Evolutionary conservation across 208 protist genomes (phyloP), one percentile per base, ranked within the genome.

Genomic region (Strigomonas culicis): DNA sequence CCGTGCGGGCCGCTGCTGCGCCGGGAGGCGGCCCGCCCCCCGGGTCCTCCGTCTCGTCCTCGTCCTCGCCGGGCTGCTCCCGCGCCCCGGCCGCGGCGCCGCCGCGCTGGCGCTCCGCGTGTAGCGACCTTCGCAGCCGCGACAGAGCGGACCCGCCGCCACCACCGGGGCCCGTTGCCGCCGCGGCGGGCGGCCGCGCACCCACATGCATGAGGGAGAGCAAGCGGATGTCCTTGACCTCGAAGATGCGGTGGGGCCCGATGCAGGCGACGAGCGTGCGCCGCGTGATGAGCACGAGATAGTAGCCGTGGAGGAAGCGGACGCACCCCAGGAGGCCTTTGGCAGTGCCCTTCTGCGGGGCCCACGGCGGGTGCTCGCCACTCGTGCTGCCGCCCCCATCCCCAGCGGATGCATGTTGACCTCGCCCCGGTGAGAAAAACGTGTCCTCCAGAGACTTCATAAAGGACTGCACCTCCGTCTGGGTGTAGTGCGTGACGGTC

Each of bases 301-400:
- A 60, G n/a, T 31, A 60, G 6, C 55, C 55, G 6, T 19, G 28
- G 34, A 28, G 11, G 44, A 63, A 52, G 25, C 44, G 59, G n/a
- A 63, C 44, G 15, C 15, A 10, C 13, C 59, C 41, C 7, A 47
- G 28, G 7, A 63, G 4, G 46, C 46, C 32, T 10, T 39, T 39
- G 32, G 32, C 32, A 10, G 6, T 39, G 3, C 32, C 32, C 32
- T 39, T 39, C 32, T 39, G 32, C 32, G 32, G 32, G 3, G 32
- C 3, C 32, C 32, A 39, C 32, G n/a, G n/a, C 32, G 6, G 32
- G 32, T 39, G 32, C 32, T 39, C 32, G n/a, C 10, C 32, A 39
- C 32, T 39, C 6, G 32, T 3, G 3, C 32, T 39, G 6, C 32
- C 32, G 10, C 32, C 10, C 10, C 17, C 39, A 46, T 51, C 22